These are phyloP conservation scores for Heterobasidion parviporum DNA, from an alignment of 1,284 basidiomycete species.

Conservation along the genomic window DNA sequence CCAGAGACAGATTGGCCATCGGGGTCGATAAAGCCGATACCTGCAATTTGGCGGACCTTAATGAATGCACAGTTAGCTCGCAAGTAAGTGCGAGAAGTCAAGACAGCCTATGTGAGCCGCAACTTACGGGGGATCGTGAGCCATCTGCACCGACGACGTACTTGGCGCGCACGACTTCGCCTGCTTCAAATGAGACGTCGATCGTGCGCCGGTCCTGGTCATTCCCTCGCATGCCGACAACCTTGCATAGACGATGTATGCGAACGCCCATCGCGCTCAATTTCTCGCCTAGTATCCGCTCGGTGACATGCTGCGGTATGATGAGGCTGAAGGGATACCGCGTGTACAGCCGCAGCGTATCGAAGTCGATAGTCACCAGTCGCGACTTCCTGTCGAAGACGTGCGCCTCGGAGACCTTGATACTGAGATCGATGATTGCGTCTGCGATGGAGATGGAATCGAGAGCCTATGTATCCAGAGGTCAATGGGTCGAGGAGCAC, in stretches of 20 bases:
- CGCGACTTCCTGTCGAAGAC: slow-evolving; percentile 23
- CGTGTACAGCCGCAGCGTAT: slow-evolving; percentile 26
- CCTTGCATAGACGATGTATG: slow-evolving; percentile 29
- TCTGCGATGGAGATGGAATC: slow-evolving; percentile 37
- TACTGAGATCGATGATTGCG: slow-evolving; percentile 29
- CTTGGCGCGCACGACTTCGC: slow-evolving; percentile 32
- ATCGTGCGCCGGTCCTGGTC: slow-evolving; percentile 14
- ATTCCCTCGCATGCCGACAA: slow-evolving; percentile 17
- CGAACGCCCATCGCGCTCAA: slow-evolving; percentile 24
- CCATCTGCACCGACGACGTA: slow-evolving; percentile 54
- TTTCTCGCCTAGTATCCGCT: slow-evolving; percentile 29
- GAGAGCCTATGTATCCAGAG: slow-evolving; percentile 26
- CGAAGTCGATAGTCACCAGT: slow-evolving; percentile 26
- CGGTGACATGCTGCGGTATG: slow-evolving; percentile 40
- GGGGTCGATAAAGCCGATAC: slow-evolving; percentile 20
- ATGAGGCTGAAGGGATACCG: slow-evolving; percentile 35
- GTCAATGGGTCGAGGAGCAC: too few species aligned
- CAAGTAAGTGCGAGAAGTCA: neutral
- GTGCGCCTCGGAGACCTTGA: slow-evolving; percentile 17
- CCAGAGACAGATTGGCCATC: neutral
- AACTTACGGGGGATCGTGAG: slow-evolving; percentile 38
- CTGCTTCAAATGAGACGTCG: slow-evolving; percentile 42
- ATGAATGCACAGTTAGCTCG: neutral
- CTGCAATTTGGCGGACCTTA: slow-evolving; percentile 19
- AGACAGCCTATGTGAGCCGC: neutral